phyloP scores from a whole-genome alignment of 805 yeast genomes.

The Barnettozyma populi region DNA sequence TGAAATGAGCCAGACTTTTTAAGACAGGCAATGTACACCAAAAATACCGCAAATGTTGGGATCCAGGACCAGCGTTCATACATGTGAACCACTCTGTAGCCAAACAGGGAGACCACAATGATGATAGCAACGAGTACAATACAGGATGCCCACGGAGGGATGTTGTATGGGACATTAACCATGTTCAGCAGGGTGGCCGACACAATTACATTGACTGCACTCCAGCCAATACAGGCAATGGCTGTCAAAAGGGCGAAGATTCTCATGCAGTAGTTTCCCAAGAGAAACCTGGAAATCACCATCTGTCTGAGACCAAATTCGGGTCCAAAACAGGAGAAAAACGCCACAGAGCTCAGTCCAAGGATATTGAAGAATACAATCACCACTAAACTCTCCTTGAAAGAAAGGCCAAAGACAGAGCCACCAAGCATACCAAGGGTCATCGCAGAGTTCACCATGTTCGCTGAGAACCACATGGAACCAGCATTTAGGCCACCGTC shows the following conservation, averaged over 20 bases:
- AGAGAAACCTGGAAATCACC: slow-evolving; percentile 69
- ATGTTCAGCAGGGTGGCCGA: slow-evolving; percentile 78
- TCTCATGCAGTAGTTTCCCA: slow-evolving; percentile 72
- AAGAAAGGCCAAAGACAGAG: slow-evolving; percentile 57
- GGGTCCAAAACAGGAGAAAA: slow-evolving; percentile 76
- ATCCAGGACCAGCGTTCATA: slow-evolving; percentile 88
- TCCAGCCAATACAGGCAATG: slow-evolving; percentile 91
- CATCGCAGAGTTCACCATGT: slow-evolving; percentile 78
- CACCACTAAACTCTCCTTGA: slow-evolving; percentile 62
- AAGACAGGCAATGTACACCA: slow-evolving; percentile 59
- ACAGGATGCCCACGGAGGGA: slow-evolving; percentile 92
- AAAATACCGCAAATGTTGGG: slow-evolving; percentile 66
- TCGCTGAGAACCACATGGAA: slow-evolving; percentile 88
- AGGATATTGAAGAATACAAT: slow-evolving; percentile 68
- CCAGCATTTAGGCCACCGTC: slow-evolving; percentile 60
- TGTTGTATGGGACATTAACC: slow-evolving; percentile 50
- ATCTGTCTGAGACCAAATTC: slow-evolving; percentile 83
- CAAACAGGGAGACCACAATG: slow-evolving; percentile 70
- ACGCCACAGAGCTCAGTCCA: slow-evolving; percentile 77
- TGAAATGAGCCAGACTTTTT: slow-evolving; percentile 58
- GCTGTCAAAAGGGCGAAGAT: slow-evolving; percentile 72
- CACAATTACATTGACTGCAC: slow-evolving; percentile 84
- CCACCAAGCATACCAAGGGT: slow-evolving; percentile 71
- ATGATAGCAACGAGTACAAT: slow-evolving; percentile 63
- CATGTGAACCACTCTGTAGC: slow-evolving; percentile 72